Conservation (phyloP, 306 rosid genomes). For the Vicia sativa region DNA sequence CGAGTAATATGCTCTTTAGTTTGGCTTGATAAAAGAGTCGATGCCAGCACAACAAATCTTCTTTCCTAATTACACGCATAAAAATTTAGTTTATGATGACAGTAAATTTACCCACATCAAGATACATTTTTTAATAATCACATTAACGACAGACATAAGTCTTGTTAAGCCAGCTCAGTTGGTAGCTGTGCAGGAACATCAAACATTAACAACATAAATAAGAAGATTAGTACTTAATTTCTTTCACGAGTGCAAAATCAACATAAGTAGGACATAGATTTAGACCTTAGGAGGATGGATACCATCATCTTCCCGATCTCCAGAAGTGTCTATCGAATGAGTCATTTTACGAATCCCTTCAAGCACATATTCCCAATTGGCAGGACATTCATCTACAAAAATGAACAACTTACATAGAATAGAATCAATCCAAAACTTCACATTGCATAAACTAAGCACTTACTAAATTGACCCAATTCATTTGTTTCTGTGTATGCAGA, state of each 20-base stretch:
- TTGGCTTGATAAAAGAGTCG: conserved; percentile 90
- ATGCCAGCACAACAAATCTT: conserved; percentile 91
- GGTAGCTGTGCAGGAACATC: no score
- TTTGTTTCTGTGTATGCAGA: conserved; percentile 49
- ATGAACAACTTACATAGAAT: neutral
- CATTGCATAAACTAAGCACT: conserved; percentile 22
- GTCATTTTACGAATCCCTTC: conserved; percentile 80
- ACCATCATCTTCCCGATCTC: conserved; percentile 61
- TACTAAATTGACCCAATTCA: conserved; percentile 48
- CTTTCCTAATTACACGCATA: conserved; percentile 58
- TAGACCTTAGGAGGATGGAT: conserved; percentile 75
- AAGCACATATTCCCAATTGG: conserved; percentile 74
- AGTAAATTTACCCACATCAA: conserved; percentile 19
- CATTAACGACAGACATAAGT: no score
- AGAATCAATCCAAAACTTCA: conserved; percentile 6
- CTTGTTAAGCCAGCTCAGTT: no score
- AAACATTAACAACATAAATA: conserved; percentile 14
- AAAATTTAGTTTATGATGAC: conserved; percentile 21
- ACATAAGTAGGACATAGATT: neutral
- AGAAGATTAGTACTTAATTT: neutral
- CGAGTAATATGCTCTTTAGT: conserved; percentile 85
- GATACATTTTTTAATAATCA: conserved; percentile 6
- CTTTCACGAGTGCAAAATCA: conserved; percentile 8
- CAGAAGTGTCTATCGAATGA: conserved; percentile 59
- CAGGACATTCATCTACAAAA: conserved; percentile 65